Percentiles rank a stretch among this genome's conserved stretches.
Evolutionary conservation across 2,329 filamentous ascomycete species (phyloP).

Genomic region (Cladophialophora yegresii): DNA sequence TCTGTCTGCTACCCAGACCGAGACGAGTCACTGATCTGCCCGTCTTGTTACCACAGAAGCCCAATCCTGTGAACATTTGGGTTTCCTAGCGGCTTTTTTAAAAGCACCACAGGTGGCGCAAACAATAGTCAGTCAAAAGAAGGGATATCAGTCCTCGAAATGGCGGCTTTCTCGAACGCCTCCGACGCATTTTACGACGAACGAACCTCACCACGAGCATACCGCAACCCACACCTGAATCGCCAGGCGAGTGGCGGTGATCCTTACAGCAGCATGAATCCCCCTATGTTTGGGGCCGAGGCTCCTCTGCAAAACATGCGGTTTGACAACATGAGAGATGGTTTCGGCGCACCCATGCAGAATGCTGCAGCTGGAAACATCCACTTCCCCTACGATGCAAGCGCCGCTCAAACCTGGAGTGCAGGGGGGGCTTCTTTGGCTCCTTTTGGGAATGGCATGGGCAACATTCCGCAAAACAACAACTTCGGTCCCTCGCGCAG

Average conservation of each 20-base stretch:
- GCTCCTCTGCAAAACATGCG: slow-evolving; percentile 56
- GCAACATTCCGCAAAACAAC: slow-evolving; percentile 39
- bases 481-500: slow-evolving; percentile 54
- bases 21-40: not conserved
- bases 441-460: slow-evolving; percentile 54
- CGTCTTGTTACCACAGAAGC: not conserved
- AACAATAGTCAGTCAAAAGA: not conserved
- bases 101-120: not conserved
- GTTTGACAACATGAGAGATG: slow-evolving; percentile 61
- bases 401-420: slow-evolving; percentile 75
- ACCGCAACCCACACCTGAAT: slow-evolving; percentile 67
- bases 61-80: not conserved
- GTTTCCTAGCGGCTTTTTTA: not conserved
- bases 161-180: slow-evolving; percentile 33
- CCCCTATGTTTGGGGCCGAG: slow-evolving; percentile 70
- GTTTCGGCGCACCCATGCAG: slow-evolving; percentile 41
- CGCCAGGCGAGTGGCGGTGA: slow-evolving; percentile 68
- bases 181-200: slow-evolving; percentile 74
- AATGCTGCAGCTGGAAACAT: slow-evolving; percentile 57
- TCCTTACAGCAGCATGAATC: slow-evolving; percentile 65
- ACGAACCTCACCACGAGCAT: slow-evolving; percentile 73
- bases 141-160: slow-evolving; percentile 8
- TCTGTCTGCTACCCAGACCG: not conserved
- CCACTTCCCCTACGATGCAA: slow-evolving; percentile 68
- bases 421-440: slow-evolving; percentile 69